phyloP scores from a whole-genome alignment of 768 basidiomycete genomes.

The Boletus sp. region DNA sequence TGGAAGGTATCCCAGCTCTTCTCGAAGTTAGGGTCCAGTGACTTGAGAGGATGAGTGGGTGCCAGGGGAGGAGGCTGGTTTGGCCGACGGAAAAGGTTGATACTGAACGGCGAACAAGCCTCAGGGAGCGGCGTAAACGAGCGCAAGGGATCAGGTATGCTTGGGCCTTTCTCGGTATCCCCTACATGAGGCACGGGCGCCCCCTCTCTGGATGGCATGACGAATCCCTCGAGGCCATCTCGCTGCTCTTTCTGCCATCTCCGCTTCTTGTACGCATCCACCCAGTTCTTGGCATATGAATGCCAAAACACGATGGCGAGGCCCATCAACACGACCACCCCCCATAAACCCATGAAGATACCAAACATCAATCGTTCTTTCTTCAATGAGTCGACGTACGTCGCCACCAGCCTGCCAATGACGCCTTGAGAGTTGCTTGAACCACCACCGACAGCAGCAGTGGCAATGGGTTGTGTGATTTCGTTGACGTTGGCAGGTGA shows the following conservation, averaged over 20 bases:
- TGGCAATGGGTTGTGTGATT: slow-evolving; percentile 73
- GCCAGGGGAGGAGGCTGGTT: slow-evolving; percentile 29
- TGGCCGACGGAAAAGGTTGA: slow-evolving; percentile 39
- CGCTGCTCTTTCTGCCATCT: slow-evolving; percentile 54
- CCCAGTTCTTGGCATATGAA: slow-evolving; percentile 49
- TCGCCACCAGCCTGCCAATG: slow-evolving; percentile 66
- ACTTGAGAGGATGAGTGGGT: slow-evolving; percentile 21
- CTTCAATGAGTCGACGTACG: slow-evolving; percentile 68
- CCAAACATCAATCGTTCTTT: slow-evolving; percentile 82
- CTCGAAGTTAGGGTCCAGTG: slow-evolving; percentile 32
- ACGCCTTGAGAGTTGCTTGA: slow-evolving; percentile 54
- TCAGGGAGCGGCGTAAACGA: slow-evolving; percentile 54
- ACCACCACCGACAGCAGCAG: slow-evolving; percentile 70
- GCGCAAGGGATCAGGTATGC: slow-evolving; percentile 26
- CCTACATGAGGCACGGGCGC: slow-evolving; percentile 16
- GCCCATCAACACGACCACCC: slow-evolving; percentile 77
- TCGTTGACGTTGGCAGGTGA: slow-evolving; percentile 71
- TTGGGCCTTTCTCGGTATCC: slow-evolving; percentile 25
- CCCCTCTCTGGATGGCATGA: slow-evolving; percentile 22
- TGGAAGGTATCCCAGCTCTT: slow-evolving; percentile 46
- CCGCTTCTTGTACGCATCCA: slow-evolving; percentile 46
- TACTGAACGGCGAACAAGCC: slow-evolving; percentile 26
- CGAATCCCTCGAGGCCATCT: slow-evolving; percentile 43
- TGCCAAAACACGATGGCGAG: slow-evolving; percentile 69
- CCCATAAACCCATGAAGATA: slow-evolving; percentile 84